A percentile compares a stretch with the other conserved stretches of the same genome.
Conservation (phyloP, 257 asterid genomes). For the Nicotiana paniculata region DNA sequence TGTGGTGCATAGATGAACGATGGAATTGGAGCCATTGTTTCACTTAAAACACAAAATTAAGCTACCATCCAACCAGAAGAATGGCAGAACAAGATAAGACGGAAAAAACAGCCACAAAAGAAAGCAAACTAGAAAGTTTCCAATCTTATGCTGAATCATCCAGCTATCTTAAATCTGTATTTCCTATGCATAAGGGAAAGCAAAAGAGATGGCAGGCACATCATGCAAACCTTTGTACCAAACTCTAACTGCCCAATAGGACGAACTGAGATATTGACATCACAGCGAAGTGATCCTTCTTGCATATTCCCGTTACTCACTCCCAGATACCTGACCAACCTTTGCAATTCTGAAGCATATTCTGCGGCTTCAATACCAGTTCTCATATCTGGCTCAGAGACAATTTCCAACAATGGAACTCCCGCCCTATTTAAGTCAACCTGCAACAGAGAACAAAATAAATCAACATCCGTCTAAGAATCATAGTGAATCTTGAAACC, state of each 20-base stretch:
- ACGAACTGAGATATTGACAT: constrained; percentile 89
- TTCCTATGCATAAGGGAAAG: neutral
- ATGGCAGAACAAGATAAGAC: neutral
- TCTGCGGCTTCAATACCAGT: constrained; percentile 97
- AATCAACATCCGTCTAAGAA: neutral
- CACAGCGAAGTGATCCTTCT: constrained; percentile 98
- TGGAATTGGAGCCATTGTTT: neutral
- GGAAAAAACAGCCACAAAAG: neutral
- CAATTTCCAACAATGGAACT: constrained; percentile 96
- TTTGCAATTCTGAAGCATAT: constrained; percentile 92
- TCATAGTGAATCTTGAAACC: neutral
- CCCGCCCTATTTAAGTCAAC: constrained; percentile 99
- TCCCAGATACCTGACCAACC: constrained; percentile 92
- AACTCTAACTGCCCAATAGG: constrained; percentile 80
- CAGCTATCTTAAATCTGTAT: neutral
- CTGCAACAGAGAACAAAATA: constrained; percentile 26
- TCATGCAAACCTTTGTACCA: constrained; percentile 76
- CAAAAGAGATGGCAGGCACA: neutral
- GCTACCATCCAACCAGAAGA: neutral
- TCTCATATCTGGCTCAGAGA: constrained; percentile 98
- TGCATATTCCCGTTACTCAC: constrained; percentile 95
- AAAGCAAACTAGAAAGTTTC: constrained; percentile 1
- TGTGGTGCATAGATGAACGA: neutral
- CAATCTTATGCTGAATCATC: neutral
- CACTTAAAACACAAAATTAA: neutral